Evolutionary conservation across 2,329 filamentous ascomycete species (phyloP).

Genomic region (Aspergillus persii): DNA sequence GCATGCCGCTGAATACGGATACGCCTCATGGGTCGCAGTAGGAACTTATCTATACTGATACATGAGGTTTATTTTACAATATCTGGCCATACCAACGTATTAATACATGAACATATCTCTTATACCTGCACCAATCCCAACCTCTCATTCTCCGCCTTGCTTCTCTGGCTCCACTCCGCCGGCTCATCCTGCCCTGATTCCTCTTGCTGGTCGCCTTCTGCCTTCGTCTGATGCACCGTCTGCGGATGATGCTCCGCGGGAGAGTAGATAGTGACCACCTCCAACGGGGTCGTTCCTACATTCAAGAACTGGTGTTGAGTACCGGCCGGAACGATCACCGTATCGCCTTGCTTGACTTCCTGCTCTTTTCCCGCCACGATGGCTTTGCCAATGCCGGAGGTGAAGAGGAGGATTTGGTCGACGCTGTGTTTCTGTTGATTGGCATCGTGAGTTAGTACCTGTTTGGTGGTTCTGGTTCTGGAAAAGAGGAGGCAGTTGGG

Average conservation of each 20-base stretch:
- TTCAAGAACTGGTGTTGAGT: constrained; percentile 67
- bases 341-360: constrained; percentile 53
- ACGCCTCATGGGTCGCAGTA: background rate
- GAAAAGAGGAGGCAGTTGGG: background rate
- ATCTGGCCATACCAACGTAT: background rate
- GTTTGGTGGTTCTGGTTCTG: background rate
- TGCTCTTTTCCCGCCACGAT: constrained; percentile 60
- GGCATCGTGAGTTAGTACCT: background rate
- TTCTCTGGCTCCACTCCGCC: constrained; percentile 57
- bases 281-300: constrained; percentile 57
- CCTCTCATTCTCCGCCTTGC: constrained; percentile 59
- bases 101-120: background rate
- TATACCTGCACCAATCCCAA: constrained; percentile 47
- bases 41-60: background rate
- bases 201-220: constrained; percentile 61
- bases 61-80: background rate
- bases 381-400: constrained; percentile 57
- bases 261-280: constrained; percentile 62
- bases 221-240: constrained; percentile 62
- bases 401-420: constrained; percentile 65
- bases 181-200: constrained; percentile 61
- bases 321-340: constrained; percentile 63
- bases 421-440: constrained; percentile 53
- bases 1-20: background rate
- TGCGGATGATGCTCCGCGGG: constrained; percentile 61